Evolutionary conservation across 345 rosid species (phyloP).

Genomic region (Eucalyptus marginata): DNA sequence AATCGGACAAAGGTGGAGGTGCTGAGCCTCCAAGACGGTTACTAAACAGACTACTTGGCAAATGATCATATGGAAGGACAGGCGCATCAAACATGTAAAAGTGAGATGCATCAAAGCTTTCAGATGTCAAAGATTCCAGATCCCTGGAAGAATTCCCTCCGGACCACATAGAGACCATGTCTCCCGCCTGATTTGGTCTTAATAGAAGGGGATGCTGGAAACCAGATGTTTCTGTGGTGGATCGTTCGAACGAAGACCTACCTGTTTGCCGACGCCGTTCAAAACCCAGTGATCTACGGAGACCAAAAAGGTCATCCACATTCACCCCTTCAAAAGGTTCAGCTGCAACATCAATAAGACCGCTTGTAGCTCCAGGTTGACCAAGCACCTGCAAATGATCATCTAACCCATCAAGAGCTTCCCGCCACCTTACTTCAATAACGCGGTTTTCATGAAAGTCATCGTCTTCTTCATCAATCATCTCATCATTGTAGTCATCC

Average conservation of each 20-base stretch:
- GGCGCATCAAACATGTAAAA: conserved; percentile 96
- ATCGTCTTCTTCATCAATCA: conserved; percentile 94
- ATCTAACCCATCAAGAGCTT: conserved; percentile 90
- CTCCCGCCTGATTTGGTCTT: conserved; percentile 73
- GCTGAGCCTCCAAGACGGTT: conserved; percentile 56
- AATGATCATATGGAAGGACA: conserved; percentile 69
- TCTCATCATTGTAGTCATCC: conserved; percentile 88
- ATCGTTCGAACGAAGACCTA: conserved; percentile 61
- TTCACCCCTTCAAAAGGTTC: conserved; percentile 97
- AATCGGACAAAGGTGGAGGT: conserved; percentile 74
- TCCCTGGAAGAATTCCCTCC: conserved; percentile 65
- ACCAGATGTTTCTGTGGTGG: conserved; percentile 66
- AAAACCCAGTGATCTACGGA: conserved; percentile 81
- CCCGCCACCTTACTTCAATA: conserved; percentile 95
- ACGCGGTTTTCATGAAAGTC: conserved; percentile 87
- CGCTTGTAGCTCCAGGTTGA: conserved; percentile 62
- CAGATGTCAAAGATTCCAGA: conserved; percentile 57
- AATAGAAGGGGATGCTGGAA: conserved; percentile 88
- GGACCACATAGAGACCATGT: conserved; percentile 47
- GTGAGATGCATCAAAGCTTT: conserved; percentile 69
- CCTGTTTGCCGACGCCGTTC: conserved; percentile 77
- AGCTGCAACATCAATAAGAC: conserved; percentile 77
- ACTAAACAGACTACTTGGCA: conserved; percentile 50
- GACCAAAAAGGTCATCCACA: conserved; percentile 88
- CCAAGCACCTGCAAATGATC: conserved; percentile 89